A percentile compares a stretch with the other conserved stretches of the same genome.
These are phyloP conservation scores for Suhomyces sp. DNA, from an alignment of 805 yeast genomes.

Conservation along the genomic window DNA sequence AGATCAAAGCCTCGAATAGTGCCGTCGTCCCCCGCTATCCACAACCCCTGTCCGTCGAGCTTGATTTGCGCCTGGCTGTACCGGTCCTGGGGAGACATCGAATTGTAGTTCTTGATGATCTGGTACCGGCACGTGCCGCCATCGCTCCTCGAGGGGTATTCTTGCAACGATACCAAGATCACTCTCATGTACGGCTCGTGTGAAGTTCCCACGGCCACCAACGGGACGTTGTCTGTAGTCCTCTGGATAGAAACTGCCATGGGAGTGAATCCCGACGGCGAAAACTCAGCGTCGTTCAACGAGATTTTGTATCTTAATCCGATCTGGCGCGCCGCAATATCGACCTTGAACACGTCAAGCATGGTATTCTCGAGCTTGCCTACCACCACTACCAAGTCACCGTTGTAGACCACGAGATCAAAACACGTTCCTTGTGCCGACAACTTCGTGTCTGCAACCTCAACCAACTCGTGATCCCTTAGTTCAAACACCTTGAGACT, in stretches of 20 bases:
- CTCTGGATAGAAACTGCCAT: conserved; percentile 34
- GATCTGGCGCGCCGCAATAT: background rate
- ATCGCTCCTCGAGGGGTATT: conserved; percentile 4
- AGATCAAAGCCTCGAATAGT: conserved; percentile 57
- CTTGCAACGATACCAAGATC: conserved; percentile 50
- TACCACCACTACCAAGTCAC: conserved; percentile 43
- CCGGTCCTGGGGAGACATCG: conserved; percentile 67
- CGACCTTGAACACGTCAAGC: conserved; percentile 40
- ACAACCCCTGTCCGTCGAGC: conserved; percentile 43
- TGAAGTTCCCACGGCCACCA: conserved; percentile 66
- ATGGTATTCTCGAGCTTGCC: conserved; percentile 62
- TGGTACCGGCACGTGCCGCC: conserved; percentile 23
- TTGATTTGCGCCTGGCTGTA: conserved; percentile 49
- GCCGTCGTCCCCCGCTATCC: conserved; percentile 74
- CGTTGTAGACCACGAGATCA: conserved; percentile 26
- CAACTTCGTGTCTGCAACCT: conserved; percentile 30
- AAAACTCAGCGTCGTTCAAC: conserved; percentile 70
- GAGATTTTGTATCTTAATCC: conserved; percentile 44
- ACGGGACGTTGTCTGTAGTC: conserved; percentile 14
- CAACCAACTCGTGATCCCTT: conserved; percentile 10
- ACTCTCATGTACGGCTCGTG: conserved; percentile 76
- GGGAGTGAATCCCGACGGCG: conserved; percentile 61
- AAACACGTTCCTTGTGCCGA: conserved; percentile 53
- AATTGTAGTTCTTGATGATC: conserved; percentile 31
- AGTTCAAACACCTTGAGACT: conserved; percentile 37